Evolutionary conservation across 768 basidiomycete species (phyloP).

Genomic region (Kwoniella dendrophila): DNA sequence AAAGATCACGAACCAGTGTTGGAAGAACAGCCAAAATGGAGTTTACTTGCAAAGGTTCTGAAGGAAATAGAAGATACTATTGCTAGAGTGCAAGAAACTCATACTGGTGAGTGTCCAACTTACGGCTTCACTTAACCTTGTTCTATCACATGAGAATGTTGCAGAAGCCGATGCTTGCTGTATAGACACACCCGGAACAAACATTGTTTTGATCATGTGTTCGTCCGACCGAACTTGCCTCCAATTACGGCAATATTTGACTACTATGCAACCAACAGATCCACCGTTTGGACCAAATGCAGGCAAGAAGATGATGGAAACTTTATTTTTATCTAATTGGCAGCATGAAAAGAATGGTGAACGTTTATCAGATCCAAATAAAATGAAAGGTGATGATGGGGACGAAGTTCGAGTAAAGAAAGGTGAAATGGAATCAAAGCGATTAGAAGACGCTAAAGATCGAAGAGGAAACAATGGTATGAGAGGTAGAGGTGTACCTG

Average conservation of each 20-base stretch:
- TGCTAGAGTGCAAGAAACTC: constrained; percentile 33
- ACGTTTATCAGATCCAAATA: constrained; percentile 30
- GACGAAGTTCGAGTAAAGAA: constrained; percentile 36
- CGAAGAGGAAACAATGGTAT: constrained; percentile 1
- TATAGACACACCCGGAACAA: constrained; percentile 62
- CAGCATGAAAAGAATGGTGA: constrained; percentile 48
- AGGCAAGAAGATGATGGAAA: constrained; percentile 77
- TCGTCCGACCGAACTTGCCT: constrained; percentile 74
- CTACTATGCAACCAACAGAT: constrained; percentile 59
- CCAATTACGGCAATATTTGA: constrained; percentile 77
- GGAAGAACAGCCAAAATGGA: constrained; percentile 96
- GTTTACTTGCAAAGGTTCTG: constrained; percentile 75
- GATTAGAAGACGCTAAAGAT: constrained; percentile 19
- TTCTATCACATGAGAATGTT: background rate
- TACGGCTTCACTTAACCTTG: background rate
- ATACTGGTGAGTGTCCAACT: constrained; percentile 33
- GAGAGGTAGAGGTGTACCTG: constrained; percentile 32
- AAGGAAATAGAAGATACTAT: constrained; percentile 84
- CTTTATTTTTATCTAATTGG: constrained; percentile 59
- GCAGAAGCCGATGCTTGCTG: constrained; percentile 2
- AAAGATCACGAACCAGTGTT: constrained; percentile 78
- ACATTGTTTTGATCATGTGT: constrained; percentile 85
- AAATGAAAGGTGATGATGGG: constrained; percentile 21
- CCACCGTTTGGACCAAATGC: constrained; percentile 50
- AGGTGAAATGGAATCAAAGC: constrained; percentile 41